Conservation (phyloP, 1,139 yeast species). For the Zygotorulaspora mrakii region DNA sequence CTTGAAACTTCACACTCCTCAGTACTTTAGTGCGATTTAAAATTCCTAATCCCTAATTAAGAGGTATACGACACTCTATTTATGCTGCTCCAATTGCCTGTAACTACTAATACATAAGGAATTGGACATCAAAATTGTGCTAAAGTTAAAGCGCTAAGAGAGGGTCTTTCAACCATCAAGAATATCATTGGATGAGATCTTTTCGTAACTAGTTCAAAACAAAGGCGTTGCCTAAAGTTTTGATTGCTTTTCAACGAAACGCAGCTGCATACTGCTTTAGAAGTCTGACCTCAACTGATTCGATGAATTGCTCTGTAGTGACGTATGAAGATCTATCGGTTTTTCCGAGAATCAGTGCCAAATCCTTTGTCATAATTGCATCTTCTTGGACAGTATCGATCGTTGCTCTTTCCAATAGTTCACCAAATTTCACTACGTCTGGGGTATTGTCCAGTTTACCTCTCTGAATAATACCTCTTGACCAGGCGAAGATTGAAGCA, state of each 20-base stretch:
- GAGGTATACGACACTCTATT: too few species aligned
- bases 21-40: too few species aligned
- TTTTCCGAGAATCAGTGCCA: constrained; percentile 83
- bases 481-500: constrained; percentile 98
- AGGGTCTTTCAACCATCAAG: too few species aligned
- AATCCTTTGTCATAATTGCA: constrained; percentile 91
- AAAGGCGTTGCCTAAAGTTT: too few species aligned
- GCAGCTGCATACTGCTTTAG: constrained; percentile 24
- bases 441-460: constrained; percentile 85
- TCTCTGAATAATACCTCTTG: constrained; percentile 87
- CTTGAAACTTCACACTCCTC: too few species aligned
- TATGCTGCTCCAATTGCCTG: too few species aligned
- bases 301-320: constrained; percentile 86
- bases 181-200: too few species aligned
- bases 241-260: constrained; percentile 7
- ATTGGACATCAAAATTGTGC: too few species aligned
- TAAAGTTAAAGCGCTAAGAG: too few species aligned
- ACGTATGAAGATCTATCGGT: constrained; percentile 78
- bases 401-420: constrained; percentile 74
- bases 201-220: too few species aligned
- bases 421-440: constrained; percentile 75
- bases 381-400: constrained; percentile 82
- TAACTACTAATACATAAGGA: too few species aligned
- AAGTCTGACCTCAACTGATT: constrained; percentile 63
- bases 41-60: too few species aligned